These are phyloP conservation scores for Backusella westeae DNA, from an alignment of 192 early-diverging fungal genomes.

Conservation along the genomic window DNA sequence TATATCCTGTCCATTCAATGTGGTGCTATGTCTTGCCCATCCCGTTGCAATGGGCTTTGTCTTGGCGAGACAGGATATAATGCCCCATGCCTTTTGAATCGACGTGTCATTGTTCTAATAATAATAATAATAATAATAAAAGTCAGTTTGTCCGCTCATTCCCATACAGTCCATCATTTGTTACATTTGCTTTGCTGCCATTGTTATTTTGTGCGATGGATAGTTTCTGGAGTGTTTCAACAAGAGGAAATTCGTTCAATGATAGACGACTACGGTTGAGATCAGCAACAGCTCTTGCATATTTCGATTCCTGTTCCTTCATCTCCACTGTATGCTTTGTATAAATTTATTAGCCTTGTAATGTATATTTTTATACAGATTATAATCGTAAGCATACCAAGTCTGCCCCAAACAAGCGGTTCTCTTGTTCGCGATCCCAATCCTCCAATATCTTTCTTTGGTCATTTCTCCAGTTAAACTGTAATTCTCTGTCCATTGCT, in stretches of 20 bases:
- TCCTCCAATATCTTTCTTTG: conserved; percentile 8
- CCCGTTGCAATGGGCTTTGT: neutral
- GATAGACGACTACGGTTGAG: neutral
- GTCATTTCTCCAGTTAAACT: conserved; percentile 3
- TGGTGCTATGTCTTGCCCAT: neutral
- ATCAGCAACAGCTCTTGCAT: neutral
- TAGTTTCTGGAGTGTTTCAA: neutral
- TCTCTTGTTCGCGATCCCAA: conserved; percentile 10
- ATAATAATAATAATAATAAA: neutral
- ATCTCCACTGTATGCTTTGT: neutral
- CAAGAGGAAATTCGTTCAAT: neutral
- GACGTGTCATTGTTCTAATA: neutral
- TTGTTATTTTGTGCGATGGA: neutral
- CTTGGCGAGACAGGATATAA: neutral
- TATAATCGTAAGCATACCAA: neutral
- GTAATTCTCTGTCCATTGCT: neutral
- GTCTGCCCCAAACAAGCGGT: conserved; percentile 5
- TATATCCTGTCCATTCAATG: neutral
- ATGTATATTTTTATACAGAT: neutral
- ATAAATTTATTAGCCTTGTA: too few relatives aligned
- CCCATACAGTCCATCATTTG: too few relatives aligned
- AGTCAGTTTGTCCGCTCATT: neutral
- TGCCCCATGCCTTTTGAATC: neutral
- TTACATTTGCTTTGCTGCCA: neutral
- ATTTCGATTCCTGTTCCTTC: neutral